Percentiles rank a stretch among this genome's conserved stretches.
Evolutionary conservation across 1,284 basidiomycete genomes (phyloP).

Genomic region (Pseudozyma flocculosa): DNA sequence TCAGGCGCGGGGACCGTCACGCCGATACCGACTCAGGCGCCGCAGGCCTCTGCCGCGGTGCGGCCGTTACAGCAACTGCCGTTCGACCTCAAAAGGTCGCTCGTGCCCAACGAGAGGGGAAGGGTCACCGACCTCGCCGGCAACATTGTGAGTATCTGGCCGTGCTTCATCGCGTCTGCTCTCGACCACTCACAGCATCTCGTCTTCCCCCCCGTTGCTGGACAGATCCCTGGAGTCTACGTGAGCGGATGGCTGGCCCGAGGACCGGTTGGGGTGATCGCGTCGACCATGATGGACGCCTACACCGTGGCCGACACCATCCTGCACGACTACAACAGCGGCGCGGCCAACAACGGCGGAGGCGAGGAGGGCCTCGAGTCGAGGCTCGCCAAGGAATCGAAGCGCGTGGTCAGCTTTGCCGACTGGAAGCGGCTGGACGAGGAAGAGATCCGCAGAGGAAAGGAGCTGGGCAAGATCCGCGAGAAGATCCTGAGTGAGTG

Average conservation of each 20-base stretch:
- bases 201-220: background rate
- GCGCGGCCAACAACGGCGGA: background rate
- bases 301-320: constrained; percentile 75
- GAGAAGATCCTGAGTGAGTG: constrained; percentile 66
- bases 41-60: background rate
- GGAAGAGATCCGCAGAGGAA: constrained; percentile 69
- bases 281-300: constrained; percentile 90
- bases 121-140: constrained; percentile 45
- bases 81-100: constrained; percentile 13
- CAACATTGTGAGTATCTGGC: background rate
- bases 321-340: constrained; percentile 62
- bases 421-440: constrained; percentile 72
- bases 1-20: no score
- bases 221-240: constrained; percentile 69
- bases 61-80: constrained; percentile 14
- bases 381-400: background rate
- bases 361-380: background rate
- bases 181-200: background rate
- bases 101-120: constrained; percentile 49
- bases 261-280: constrained; percentile 89
- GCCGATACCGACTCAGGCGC: no score
- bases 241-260: constrained; percentile 90
- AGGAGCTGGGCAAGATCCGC: constrained; percentile 68
- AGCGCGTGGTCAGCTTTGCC: constrained; percentile 65
- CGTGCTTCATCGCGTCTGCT: background rate